These are phyloP conservation scores for Penicillium goetzii DNA, from an alignment of 495 filamentous ascomycete genomes.

Conservation along the genomic window DNA sequence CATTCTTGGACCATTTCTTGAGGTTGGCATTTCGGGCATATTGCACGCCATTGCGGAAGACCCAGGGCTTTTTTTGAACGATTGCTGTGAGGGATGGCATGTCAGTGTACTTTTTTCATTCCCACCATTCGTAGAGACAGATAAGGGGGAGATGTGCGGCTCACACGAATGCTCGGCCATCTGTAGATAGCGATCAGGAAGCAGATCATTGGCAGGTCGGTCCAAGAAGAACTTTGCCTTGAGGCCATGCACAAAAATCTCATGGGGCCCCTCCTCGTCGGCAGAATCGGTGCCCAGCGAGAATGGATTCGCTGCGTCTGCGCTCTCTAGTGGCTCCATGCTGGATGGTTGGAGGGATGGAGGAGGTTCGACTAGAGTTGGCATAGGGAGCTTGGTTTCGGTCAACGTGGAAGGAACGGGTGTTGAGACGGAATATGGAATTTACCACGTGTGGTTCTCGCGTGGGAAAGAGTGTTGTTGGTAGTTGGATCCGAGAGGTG, in stretches of 20 bases:
- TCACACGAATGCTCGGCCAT: slow-evolving; percentile 29
- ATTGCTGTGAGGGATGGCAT: slow-evolving; percentile 18
- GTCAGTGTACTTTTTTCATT: background rate
- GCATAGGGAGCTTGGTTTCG: background rate
- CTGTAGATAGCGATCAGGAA: slow-evolving; percentile 28
- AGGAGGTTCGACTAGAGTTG: background rate
- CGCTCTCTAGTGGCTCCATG: background rate
- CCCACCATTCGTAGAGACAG: background rate
- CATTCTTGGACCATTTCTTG: slow-evolving; percentile 31
- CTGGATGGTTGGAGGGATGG: background rate
- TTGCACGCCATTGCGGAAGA: slow-evolving; percentile 27
- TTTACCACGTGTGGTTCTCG: background rate
- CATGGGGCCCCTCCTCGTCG: background rate
- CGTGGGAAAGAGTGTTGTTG: background rate
- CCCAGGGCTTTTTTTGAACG: slow-evolving; percentile 30
- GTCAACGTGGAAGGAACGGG: background rate
- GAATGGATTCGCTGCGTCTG: background rate
- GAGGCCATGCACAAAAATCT: slow-evolving; percentile 27
- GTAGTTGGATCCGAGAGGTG: background rate
- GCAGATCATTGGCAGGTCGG: slow-evolving; percentile 26
- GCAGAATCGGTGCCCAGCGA: background rate
- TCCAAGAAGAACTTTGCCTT: slow-evolving; percentile 33
- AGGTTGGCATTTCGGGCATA: slow-evolving; percentile 29
- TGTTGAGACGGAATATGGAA: background rate
- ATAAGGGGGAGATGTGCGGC: background rate